Percentiles rank a stretch among this genome's conserved stretches.
These are phyloP conservation scores for Petrea volubilis DNA, from an alignment of 257 asterid species.

Conservation along the genomic window DNA sequence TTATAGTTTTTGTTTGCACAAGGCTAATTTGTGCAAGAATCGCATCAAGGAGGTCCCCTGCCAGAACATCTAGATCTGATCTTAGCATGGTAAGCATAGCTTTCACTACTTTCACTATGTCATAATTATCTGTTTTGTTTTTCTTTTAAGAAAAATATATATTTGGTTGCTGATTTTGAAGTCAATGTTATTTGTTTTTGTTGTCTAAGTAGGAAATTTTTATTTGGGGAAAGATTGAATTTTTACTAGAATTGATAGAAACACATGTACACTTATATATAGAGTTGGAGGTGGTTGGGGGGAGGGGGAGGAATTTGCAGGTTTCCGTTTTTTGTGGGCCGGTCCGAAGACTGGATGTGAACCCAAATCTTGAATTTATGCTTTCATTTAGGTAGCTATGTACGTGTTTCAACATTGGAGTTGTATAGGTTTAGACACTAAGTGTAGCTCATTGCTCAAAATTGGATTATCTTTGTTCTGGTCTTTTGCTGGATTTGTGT, in stretches of 20 bases:
- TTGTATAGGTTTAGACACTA: neutral
- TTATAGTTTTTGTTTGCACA: constrained; percentile 81
- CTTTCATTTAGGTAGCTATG: neutral
- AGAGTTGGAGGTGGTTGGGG: too few species aligned
- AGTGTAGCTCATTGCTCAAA: neutral
- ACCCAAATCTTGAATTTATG: constrained; percentile 14
- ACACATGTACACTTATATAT: too few species aligned
- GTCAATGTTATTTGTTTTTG: neutral
- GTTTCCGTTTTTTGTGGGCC: neutral
- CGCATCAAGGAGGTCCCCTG: constrained; percentile 46
- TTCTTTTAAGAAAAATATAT: neutral
- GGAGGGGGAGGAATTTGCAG: too few species aligned
- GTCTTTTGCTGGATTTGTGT: constrained; percentile 26
- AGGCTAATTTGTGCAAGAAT: constrained; percentile 85
- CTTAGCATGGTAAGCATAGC: constrained; percentile 62
- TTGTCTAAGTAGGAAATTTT: neutral
- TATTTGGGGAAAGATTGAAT: too few species aligned
- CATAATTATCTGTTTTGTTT: neutral
- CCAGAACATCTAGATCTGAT: constrained; percentile 65
- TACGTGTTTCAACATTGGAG: constrained; percentile 16
- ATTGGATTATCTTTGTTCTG: neutral
- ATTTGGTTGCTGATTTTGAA: neutral
- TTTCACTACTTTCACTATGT: neutral
- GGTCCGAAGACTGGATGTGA: neutral
- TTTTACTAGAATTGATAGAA: too few species aligned